Base-by-base conservation (phyloP, 2,329 filamentous ascomycete species). In the Sporothrix brunneoviolacea region DNA sequence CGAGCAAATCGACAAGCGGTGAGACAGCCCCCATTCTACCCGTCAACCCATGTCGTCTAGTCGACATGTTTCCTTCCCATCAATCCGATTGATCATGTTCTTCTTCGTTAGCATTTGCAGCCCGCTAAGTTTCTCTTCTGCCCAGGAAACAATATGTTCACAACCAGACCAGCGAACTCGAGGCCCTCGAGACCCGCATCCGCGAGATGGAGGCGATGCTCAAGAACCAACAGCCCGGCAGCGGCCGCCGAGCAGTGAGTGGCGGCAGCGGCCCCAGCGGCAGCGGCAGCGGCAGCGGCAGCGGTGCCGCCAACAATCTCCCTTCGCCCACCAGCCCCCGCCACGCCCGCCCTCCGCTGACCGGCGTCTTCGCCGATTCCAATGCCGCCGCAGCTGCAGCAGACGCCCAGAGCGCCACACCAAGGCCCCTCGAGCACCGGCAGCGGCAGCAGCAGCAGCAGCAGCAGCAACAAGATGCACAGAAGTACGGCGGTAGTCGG, bases 131-230 rank as follows among this genome's bases (percentile, higher is more conserved):
- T 41, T n/a, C 12, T 43, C 16, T 38, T 24, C n/a, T 22, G 8
- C 47, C 56, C 65, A 95, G 90, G 69, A 93, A 93, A 70, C 82
- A 89, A 64, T 79, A 80, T 54, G 83, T 97, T 63, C 79, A 77
- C 57, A 80, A 77, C 47, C 86, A 88, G 65, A 81, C 80, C 50
- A 80, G 82, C 56, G 88, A 96, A 68, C 84, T 97, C 58, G 84
- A 95, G 68, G 82, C 84, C 51, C 83, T 97, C 61, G 89, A 96
- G 70, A 82, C 82, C 47, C 84, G 83, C 59, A 81, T 97, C 60
- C 84, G 82, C 60, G 89, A 90, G 62, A 89, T 93, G 69, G 91
- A 96, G 69, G 78, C 86, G 59, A 84, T 85, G 39, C 77, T 97
- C 48, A 79, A 73, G 71, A 18, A 24, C 36, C 48, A 79, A 73